Percentiles rank a stretch among this genome's conserved stretches.
Evolutionary conservation across 2,329 filamentous ascomycete genomes (phyloP).

Genomic region (Fusarium sp.): DNA sequence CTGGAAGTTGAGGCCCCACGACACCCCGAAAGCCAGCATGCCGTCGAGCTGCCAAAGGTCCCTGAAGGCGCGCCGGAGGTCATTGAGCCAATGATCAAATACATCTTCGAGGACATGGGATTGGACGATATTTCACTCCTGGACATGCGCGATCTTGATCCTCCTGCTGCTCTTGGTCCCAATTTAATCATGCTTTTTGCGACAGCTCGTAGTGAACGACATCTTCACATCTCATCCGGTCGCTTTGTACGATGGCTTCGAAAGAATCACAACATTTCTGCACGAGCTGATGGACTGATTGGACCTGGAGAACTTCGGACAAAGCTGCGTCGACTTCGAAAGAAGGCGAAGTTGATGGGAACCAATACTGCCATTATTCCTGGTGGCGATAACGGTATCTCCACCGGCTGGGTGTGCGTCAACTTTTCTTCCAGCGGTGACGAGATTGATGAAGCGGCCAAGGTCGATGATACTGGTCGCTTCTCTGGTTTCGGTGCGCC

Average conservation of each 20-base stretch:
- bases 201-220: constrained; percentile 90
- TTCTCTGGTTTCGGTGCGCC: constrained; percentile 81
- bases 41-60: constrained; percentile 61
- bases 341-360: constrained; percentile 83
- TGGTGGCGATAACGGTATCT: constrained; percentile 83
- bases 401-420: constrained; percentile 96
- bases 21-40: constrained; percentile 62
- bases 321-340: constrained; percentile 82
- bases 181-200: constrained; percentile 94
- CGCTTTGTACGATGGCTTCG: constrained; percentile 89
- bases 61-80: constrained; percentile 78
- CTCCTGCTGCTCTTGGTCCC: constrained; percentile 85
- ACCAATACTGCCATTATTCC: constrained; percentile 74
- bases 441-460: constrained; percentile 57
- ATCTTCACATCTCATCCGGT: constrained; percentile 91
- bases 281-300: constrained; percentile 87
- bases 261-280: constrained; percentile 75
- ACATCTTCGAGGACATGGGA: constrained; percentile 85
- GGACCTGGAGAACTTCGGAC: constrained; percentile 92
- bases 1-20: constrained; percentile 75
- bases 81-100: constrained; percentile 77
- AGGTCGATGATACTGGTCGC: constrained; percentile 62
- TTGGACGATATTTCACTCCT: constrained; percentile 83
- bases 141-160: constrained; percentile 86
- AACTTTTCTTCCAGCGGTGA: constrained; percentile 80